Evolutionary conservation across 1,284 basidiomycete genomes (phyloP).

Genomic region (Tremellales sp.): DNA sequence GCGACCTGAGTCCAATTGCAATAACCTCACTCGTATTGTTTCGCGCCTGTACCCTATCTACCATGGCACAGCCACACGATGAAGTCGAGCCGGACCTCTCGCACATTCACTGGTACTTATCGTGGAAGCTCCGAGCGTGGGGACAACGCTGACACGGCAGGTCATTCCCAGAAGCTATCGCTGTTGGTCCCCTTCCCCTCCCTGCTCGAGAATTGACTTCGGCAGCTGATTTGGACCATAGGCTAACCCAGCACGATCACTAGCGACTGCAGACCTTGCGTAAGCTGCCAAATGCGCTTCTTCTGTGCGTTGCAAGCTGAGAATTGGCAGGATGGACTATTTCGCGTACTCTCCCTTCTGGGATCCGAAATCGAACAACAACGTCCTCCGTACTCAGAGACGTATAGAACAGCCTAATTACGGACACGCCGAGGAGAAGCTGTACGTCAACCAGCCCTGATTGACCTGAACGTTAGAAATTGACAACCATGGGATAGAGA

Average conservation of each 20-base stretch:
- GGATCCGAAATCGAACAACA: slow-evolving; percentile 41
- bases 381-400: slow-evolving; percentile 34
- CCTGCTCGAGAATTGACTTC: background rate
- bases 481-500: slow-evolving; percentile 17
- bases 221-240: slow-evolving; percentile 4
- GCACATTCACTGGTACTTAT: slow-evolving; percentile 42
- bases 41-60: no score
- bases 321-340: slow-evolving; percentile 39
- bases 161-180: slow-evolving; percentile 44
- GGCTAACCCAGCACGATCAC: slow-evolving; percentile 35
- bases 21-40: no score
- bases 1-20: no score
- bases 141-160: slow-evolving; percentile 22
- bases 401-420: slow-evolving; percentile 37
- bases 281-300: slow-evolving; percentile 11
- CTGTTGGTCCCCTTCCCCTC: slow-evolving; percentile 17
- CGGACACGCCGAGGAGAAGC: slow-evolving; percentile 38
- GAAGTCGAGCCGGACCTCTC: slow-evolving; percentile 37
- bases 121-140: background rate
- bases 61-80: slow-evolving; percentile 8
- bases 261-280: slow-evolving; percentile 38
- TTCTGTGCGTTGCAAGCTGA: background rate
- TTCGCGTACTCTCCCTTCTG: slow-evolving; percentile 46
- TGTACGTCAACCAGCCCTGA: slow-evolving; percentile 21
- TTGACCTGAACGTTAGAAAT: background rate